Base-by-base conservation (phyloP, 768 basidiomycete species). In the Psilocybe sp. region DNA sequence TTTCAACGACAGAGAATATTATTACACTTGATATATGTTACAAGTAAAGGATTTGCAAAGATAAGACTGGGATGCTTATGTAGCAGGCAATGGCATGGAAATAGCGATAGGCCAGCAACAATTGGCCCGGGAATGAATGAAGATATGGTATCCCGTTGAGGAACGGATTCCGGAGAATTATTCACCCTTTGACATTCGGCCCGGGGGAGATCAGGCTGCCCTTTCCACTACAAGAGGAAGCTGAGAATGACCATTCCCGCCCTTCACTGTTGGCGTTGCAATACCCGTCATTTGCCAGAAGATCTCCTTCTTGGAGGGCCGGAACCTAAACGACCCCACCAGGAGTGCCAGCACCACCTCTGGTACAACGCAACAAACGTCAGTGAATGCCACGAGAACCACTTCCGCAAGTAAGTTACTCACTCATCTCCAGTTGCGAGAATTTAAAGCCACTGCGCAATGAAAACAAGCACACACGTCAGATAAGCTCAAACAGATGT, bases 261-360 rank as follows among this genome's bases (percentile, higher is more conserved):
- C 51, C 18, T 32, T 46, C 18, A 52, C 45, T 15, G 40, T 23
- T n/a, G 51, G 51, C 14, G 51, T 47, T 10, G 46, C 44, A 12
- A 52, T 33, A 47, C 35, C 44, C 6, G 51, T 36, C 51, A 52
- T 52, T 47, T 52, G 51, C 51, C 51, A 52, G 23, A 47, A 47
- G 18, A 52, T 52, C 23, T 47, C 11, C 10, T 52, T 39, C 40
- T 47, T 47, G 1, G 51, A 41, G 7, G 40, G 46, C 14, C 39
- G 18, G 46, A 52, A 52, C 8, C 46, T 39, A 35, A 52, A 52
- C 14, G 51, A 47, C 46, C 47, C 51, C 16, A 52, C 47, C 33
- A 52, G 23, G 7, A 43, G 16, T 16, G 44, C 20, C 6, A 52
- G 40, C 16, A 52, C 51, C 14, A 46, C 48, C 52, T 49, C 49